A percentile compares a stretch with the other conserved stretches of the same genome.
These are phyloP conservation scores for Claviceps humidiphila DNA, from an alignment of 2,329 filamentous ascomycete genomes.

Conservation along the genomic window DNA sequence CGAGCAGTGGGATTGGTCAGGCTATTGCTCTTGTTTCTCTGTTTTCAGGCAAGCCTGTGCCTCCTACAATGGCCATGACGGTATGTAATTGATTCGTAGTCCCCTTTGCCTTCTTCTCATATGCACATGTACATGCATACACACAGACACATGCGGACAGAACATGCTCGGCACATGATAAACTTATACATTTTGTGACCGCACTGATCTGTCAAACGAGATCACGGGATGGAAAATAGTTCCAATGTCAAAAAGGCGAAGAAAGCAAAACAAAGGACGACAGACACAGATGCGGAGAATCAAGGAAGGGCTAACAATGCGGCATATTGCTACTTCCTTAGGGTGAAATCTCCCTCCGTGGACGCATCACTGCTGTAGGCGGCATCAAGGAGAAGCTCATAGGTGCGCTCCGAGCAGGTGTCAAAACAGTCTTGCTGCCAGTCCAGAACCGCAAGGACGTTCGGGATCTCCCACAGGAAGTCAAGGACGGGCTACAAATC, in stretches of 20 bases:
- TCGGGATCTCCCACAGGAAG: constrained; percentile 80
- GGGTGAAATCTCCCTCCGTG: constrained; percentile 66
- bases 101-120: not conserved
- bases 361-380: constrained; percentile 83
- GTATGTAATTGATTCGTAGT: constrained; percentile 27
- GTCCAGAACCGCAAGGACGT: constrained; percentile 84
- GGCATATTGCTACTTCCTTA: constrained; percentile 12
- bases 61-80: constrained; percentile 92
- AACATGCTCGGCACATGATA: not conserved
- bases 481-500: constrained; percentile 75
- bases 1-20: constrained; percentile 80
- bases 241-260: not conserved
- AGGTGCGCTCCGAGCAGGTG: constrained; percentile 79
- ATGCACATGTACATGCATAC: not conserved
- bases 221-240: too few relatives aligned
- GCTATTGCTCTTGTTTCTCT: constrained; percentile 86
- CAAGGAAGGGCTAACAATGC: not conserved
- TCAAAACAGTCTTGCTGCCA: constrained; percentile 85
- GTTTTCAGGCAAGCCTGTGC: constrained; percentile 74
- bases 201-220: too few relatives aligned
- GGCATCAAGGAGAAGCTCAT: constrained; percentile 99
- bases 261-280: not conserved
- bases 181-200: not conserved
- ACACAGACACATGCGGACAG: not conserved
- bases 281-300: not conserved